phyloP scores from a whole-genome alignment of 2,329 filamentous ascomycete genomes.

The Lasiodiplodia theobromae region DNA sequence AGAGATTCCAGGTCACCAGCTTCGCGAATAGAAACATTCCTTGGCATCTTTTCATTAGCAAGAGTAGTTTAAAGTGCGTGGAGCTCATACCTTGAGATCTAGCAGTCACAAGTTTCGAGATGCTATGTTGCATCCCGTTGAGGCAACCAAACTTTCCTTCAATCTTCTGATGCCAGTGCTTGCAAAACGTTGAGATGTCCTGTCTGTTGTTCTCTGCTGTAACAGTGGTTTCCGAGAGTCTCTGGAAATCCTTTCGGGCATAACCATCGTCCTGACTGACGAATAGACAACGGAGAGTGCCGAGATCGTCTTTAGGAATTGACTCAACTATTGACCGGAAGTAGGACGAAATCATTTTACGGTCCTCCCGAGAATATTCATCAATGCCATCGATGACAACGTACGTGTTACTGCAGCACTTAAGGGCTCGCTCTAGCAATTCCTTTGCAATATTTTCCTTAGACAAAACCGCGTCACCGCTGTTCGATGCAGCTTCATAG shows the following conservation, averaged over 20 bases:
- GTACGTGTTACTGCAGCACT: conserved; percentile 41
- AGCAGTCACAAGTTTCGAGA: conserved; percentile 14
- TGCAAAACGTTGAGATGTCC: conserved; percentile 42
- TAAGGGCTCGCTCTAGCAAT: conserved; percentile 43
- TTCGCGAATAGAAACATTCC: conserved; percentile 40
- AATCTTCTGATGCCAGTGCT: conserved; percentile 35
- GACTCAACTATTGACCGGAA: conserved; percentile 36
- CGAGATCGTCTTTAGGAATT: conserved; percentile 33
- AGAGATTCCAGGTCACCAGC: conserved; percentile 38
- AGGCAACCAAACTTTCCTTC: conserved; percentile 30
- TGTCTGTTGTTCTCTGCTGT: conserved; percentile 33
- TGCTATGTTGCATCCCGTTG: conserved; percentile 14
- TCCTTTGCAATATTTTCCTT: conserved; percentile 36
- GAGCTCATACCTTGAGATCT: background rate
- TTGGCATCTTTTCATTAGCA: conserved; percentile 15
- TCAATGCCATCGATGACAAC: conserved; percentile 57
- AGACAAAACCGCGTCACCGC: conserved; percentile 38
- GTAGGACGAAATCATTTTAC: conserved; percentile 40
- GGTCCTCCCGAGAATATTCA: conserved; percentile 46
- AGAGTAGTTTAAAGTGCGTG: background rate
- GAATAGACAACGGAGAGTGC: conserved; percentile 42
- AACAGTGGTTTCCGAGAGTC: conserved; percentile 10
- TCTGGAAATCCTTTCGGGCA: conserved; percentile 37
- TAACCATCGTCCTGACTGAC: conserved; percentile 43
- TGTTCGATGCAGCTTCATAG: conserved; percentile 39